A percentile compares a stretch with the other conserved stretches of the same genome.
Conservation (phyloP, 257 asterid genomes). For the Scutellaria baicalensis region DNA sequence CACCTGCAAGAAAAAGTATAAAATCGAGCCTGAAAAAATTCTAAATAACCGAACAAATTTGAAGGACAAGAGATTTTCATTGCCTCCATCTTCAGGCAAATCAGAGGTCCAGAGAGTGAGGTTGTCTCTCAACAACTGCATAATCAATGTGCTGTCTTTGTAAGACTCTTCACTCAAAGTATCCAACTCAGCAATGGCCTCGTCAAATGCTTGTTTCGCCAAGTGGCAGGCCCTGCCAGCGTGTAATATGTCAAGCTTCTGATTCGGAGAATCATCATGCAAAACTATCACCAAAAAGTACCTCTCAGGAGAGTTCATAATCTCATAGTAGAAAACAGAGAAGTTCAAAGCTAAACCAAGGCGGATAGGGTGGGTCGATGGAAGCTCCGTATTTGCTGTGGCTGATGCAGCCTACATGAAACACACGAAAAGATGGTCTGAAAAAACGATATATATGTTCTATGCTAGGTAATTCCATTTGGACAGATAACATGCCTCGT, state of each 20-base stretch:
- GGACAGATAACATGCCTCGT: slow-evolving; percentile 54
- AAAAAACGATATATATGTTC: neutral
- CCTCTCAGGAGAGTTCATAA: slow-evolving; percentile 94
- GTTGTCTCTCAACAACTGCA: slow-evolving; percentile 94
- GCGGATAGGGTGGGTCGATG: slow-evolving; percentile 93
- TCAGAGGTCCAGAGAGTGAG: slow-evolving; percentile 96
- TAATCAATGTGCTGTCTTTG: slow-evolving; percentile 90
- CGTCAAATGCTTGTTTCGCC: slow-evolving; percentile 96
- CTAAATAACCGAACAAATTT: neutral
- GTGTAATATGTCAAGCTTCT: neutral
- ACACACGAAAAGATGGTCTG: neutral
- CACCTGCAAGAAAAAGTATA: slow-evolving; percentile 35
- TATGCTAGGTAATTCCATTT: neutral
- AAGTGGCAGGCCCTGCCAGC: slow-evolving; percentile 78
- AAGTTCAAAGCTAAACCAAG: slow-evolving; percentile 95
- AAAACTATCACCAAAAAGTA: neutral
- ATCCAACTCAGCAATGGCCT: slow-evolving; percentile 87
- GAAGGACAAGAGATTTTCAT: neutral
- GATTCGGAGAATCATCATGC: neutral
- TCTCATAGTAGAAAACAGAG: slow-evolving; percentile 93
- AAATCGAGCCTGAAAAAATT: neutral
- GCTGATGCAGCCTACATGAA: slow-evolving; percentile 62
- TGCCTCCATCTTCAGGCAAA: slow-evolving; percentile 92
- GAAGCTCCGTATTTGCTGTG: slow-evolving; percentile 68
- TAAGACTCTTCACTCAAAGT: slow-evolving; percentile 90